Evolutionary conservation across 2,329 filamentous ascomycete genomes (phyloP).

Genomic region (Ophioceras dolichostomum): DNA sequence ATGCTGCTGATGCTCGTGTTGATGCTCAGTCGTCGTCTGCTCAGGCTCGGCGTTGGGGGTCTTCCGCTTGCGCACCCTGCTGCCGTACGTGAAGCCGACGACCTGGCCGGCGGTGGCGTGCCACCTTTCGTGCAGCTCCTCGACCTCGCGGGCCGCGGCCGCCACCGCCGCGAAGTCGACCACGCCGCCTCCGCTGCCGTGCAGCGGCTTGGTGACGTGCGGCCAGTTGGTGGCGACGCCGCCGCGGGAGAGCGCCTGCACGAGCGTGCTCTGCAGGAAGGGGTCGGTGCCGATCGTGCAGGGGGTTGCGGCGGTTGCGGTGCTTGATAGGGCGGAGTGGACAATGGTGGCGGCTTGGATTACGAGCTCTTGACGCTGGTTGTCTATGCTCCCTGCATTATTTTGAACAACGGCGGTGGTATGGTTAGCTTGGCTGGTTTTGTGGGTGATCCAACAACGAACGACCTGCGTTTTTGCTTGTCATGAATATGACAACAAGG

Average conservation of each 20-base stretch:
- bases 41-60: conserved; percentile 5
- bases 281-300: conserved; percentile 14
- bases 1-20: conserved; percentile 8
- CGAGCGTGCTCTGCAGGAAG: conserved; percentile 15
- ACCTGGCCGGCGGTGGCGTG: conserved; percentile 4
- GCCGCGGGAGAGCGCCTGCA: conserved; percentile 14
- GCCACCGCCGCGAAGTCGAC: conserved; percentile 13
- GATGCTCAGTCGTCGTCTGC: conserved; percentile 10
- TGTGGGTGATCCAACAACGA: too few species aligned
- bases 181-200: too few species aligned
- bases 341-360: conserved; percentile 10
- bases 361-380: conserved; percentile 14
- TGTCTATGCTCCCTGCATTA: conserved; percentile 16
- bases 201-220: conserved; percentile 12
- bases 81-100: conserved; percentile 3
- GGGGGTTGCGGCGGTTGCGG: conserved; percentile 8
- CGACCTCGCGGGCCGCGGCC: conserved; percentile 10
- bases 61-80: conserved; percentile 5
- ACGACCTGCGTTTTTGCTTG: too few species aligned
- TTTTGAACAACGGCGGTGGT: too few species aligned
- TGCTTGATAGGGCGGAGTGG: conserved; percentile 5
- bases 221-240: conserved; percentile 12
- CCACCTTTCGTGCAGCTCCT: conserved; percentile 9
- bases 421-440: too few species aligned
- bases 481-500: not conserved